These are phyloP conservation scores for Diplodia mutila DNA, from an alignment of 2,329 filamentous ascomycete species.

Conservation along the genomic window DNA sequence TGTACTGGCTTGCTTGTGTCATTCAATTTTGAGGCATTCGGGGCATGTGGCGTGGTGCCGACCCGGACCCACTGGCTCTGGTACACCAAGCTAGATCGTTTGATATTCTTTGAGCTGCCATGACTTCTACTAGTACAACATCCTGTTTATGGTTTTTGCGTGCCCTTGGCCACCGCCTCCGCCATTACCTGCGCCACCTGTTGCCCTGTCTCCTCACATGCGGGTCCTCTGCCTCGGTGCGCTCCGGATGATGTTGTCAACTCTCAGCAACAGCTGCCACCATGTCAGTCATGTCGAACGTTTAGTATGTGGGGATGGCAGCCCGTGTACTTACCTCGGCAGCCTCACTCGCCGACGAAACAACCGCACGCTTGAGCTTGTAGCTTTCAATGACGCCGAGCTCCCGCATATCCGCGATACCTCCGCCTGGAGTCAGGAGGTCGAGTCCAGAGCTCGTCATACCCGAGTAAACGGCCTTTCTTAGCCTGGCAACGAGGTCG, in stretches of 20 bases:
- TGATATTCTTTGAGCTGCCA: background rate
- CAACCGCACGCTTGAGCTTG: constrained; percentile 98
- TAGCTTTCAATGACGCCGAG: constrained; percentile 96
- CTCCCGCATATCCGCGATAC: constrained; percentile 94
- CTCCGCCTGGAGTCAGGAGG: constrained; percentile 83
- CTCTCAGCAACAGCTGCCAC: constrained; percentile 77
- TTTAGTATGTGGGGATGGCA: background rate
- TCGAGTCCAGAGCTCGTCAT: constrained; percentile 92
- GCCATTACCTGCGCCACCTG: background rate
- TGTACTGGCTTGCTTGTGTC: background rate
- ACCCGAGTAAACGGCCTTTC: constrained; percentile 93
- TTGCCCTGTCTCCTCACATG: constrained; percentile 54
- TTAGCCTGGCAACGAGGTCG: constrained; percentile 86
- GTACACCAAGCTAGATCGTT: constrained; percentile 9
- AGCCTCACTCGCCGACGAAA: constrained; percentile 93
- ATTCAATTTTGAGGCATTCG: background rate
- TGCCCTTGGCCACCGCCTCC: background rate
- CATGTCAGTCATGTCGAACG: constrained; percentile 36
- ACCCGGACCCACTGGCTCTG: background rate
- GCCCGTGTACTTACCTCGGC: constrained; percentile 72
- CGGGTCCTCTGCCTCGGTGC: constrained; percentile 83
- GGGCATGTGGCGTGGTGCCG: background rate
- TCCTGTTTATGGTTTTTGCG: constrained; percentile 6
- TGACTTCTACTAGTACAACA: constrained; percentile 20
- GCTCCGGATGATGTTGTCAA: constrained; percentile 96